Evolutionary conservation across 495 filamentous ascomycete genomes (phyloP).

Genomic region (Penicillium macrosclerotiorum): DNA sequence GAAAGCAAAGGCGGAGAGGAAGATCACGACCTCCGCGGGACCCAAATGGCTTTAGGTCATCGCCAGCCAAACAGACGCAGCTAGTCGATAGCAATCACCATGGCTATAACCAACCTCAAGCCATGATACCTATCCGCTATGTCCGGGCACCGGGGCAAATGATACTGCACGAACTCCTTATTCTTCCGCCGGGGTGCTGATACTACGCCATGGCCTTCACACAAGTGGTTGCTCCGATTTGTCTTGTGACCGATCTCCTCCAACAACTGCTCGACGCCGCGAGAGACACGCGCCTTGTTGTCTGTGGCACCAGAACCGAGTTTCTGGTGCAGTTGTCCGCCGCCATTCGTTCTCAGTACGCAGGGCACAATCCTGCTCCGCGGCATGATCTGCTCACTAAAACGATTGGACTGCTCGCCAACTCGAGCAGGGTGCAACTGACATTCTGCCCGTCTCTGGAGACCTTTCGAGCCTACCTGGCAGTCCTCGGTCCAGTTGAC

Average conservation of each 20-base stretch:
- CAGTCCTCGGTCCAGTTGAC: slow-evolving; percentile 41
- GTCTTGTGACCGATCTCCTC: slow-evolving; percentile 55
- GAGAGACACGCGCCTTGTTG: slow-evolving; percentile 58
- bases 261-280: slow-evolving; percentile 58
- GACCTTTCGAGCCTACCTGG: slow-evolving; percentile 72
- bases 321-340: slow-evolving; percentile 57
- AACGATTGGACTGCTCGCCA: slow-evolving; percentile 66
- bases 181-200: background rate
- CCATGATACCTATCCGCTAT: background rate
- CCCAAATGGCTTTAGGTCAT: slow-evolving; percentile 2
- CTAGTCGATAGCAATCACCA: background rate
- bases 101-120: background rate
- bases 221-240: slow-evolving; percentile 24
- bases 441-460: slow-evolving; percentile 72
- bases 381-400: slow-evolving; percentile 52
- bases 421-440: slow-evolving; percentile 63
- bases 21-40: slow-evolving; percentile 27
- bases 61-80: background rate
- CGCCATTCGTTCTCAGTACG: slow-evolving; percentile 21
- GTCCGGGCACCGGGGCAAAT: background rate
- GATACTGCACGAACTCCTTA: background rate
- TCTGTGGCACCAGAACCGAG: slow-evolving; percentile 63
- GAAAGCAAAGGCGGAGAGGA: slow-evolving; percentile 22
- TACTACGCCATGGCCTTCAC: slow-evolving; percentile 19
- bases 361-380: slow-evolving; percentile 6